Evolutionary conservation across 2,329 filamentous ascomycete species (phyloP).

Genomic region (Clonostachys chloroleuca): DNA sequence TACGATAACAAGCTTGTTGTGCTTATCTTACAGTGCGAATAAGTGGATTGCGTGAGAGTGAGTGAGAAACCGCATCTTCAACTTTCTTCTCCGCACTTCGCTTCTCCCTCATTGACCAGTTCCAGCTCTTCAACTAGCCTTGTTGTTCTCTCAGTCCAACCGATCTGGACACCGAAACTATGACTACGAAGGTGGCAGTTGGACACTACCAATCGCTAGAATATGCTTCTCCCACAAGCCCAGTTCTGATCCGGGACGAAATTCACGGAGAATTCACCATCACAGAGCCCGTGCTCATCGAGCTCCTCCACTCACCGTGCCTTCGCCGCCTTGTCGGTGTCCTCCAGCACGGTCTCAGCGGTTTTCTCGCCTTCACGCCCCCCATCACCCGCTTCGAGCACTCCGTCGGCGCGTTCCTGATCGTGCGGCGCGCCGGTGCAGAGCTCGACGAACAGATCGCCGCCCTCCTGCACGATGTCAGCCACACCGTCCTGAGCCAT

Average conservation of each 20-base stretch:
- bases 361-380: conserved; percentile 23
- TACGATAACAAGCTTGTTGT: no score
- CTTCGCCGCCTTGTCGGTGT: conserved; percentile 24
- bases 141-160: no score
- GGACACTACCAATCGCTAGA: background rate
- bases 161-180: no score
- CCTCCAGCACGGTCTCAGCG: conserved; percentile 28
- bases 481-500: conserved; percentile 31
- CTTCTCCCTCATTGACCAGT: no score
- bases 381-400: conserved; percentile 29
- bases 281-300: conserved; percentile 25
- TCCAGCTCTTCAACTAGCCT: no score
- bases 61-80: no score
- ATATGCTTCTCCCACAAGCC: background rate
- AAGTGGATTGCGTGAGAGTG: no score
- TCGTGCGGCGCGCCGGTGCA: conserved; percentile 26
- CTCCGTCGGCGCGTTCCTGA: conserved; percentile 29
- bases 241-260: conserved; percentile 18
- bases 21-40: no score
- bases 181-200: background rate
- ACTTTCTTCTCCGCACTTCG: no score
- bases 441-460: conserved; percentile 27
- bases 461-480: conserved; percentile 30
- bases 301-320: conserved; percentile 23
- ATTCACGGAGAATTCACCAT: conserved; percentile 25